Conservation (phyloP, 306 rosid genomes). For the Myrica gale region DNA sequence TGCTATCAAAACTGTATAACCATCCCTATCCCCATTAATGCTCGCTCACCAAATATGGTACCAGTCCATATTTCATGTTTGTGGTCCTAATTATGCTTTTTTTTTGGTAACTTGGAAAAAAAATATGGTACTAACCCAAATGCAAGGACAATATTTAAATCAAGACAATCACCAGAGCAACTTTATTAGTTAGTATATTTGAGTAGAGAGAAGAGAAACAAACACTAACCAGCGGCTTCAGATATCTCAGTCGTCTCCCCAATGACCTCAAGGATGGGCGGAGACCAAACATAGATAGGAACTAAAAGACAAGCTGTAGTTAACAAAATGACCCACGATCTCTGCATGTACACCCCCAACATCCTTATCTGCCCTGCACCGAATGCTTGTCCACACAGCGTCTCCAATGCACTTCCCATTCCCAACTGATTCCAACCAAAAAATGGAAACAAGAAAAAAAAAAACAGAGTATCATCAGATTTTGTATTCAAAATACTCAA, state of each 20-base stretch:
- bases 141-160: no score
- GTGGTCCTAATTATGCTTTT: no score
- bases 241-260: slow-evolving; percentile 58
- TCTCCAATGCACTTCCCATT: slow-evolving; percentile 90
- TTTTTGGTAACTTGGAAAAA: not conserved
- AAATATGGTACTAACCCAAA: no score
- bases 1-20: no score
- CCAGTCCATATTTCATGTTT: no score
- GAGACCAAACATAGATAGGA: slow-evolving; percentile 70
- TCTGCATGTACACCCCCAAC: slow-evolving; percentile 83
- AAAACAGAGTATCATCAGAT: not conserved
- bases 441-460: not conserved
- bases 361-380: slow-evolving; percentile 67
- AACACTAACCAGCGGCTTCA: slow-evolving; percentile 59
- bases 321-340: slow-evolving; percentile 76
- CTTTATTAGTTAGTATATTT: not conserved
- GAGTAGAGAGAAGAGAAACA: not conserved
- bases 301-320: slow-evolving; percentile 39
- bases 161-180: no score
- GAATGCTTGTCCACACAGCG: slow-evolving; percentile 75
- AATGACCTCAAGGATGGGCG: slow-evolving; percentile 50
- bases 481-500: not conserved
- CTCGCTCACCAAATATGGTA: no score
- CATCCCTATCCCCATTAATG: no score
- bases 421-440: slow-evolving; percentile 51